A percentile compares a stretch with the other conserved stretches of the same genome.
Conservation (phyloP, 75 land plant genomes). For the Picea sitchensis region DNA sequence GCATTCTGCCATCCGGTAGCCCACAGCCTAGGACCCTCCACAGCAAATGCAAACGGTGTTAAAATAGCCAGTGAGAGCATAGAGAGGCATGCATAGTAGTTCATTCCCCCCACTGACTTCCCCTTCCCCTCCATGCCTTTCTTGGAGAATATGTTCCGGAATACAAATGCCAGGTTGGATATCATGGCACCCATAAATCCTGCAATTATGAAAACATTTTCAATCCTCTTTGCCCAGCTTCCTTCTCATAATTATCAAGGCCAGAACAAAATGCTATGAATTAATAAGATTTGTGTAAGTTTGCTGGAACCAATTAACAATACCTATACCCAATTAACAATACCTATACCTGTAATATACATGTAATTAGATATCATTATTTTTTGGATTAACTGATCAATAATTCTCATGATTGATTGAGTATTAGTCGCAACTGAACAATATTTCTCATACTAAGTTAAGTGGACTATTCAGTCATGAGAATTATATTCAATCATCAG, state of each 20-base stretch:
- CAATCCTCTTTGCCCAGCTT: too few relatives aligned
- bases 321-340: too few relatives aligned
- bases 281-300: background rate
- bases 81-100: slow-evolving; percentile 76
- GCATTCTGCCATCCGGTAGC: slow-evolving; percentile 59
- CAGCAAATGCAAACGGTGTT: slow-evolving; percentile 69
- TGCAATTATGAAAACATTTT: slow-evolving; percentile 1
- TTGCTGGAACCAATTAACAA: background rate
- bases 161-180: slow-evolving; percentile 79
- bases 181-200: slow-evolving; percentile 90
- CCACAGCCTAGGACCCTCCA: slow-evolving; percentile 74
- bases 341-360: too few relatives aligned
- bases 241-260: background rate
- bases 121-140: slow-evolving; percentile 59
- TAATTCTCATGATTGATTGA: too few relatives aligned
- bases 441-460: background rate
- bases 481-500: too few relatives aligned
- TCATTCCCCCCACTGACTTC: slow-evolving; percentile 68
- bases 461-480: background rate
- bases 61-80: slow-evolving; percentile 59
- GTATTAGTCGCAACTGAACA: too few relatives aligned
- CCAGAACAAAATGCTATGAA: background rate
- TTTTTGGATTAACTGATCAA: too few relatives aligned
- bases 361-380: too few relatives aligned
- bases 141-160: slow-evolving; percentile 78